Base-by-base conservation (phyloP, 805 yeast species). In the Starmerella scarabaei region DNA sequence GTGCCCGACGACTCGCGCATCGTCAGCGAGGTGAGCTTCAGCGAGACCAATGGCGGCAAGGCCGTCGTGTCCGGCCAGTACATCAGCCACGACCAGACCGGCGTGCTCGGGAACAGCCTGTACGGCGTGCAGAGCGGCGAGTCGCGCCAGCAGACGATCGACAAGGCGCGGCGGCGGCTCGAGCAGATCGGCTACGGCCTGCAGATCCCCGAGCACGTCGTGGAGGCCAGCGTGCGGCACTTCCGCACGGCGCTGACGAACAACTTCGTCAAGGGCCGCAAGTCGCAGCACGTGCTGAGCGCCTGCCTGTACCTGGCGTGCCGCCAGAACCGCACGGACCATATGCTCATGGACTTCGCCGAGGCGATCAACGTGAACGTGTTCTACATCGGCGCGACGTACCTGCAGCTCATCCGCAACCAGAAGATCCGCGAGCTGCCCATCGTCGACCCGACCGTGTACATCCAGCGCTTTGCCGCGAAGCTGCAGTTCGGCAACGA, bases 251-350 rank as follows among this genome's bases (percentile, higher is more conserved):
- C 97, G 0, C 66, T 93, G 21, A 71, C 84, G 2, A 72, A 79
- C 48, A 86, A 85, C 56, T 91, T 91, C 57, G 97, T 91, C 19
- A 94, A 88, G 59, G 99, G 99, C n/a, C 70, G 99, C 52, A 65
- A 91, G 46, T 84, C 96, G 2, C 96, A 86, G 56, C 86, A 88
- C 56, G 97, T 91, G 3, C 76, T 86, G 40, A 93, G 95, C 0
- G 85, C 97, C 0, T 91, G 99, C 62, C 67, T 91, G 26, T 91
- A 91, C 56, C 75, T 91, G 35, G 94, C 97, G 0, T 91, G 99
- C 60, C 76, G 98, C 55, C 79, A 77, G 56, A 88, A 80, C 53
- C 72, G 74, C 57, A 86, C 97, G 0, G 91, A 80, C 51, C 96
- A 88, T 56, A 85, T 91, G 94, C 69, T 91, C 51, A 86, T 91